A percentile compares a stretch with the other conserved stretches of the same genome.
phyloP scores from a whole-genome alignment of 2,329 filamentous ascomycete species.

The Xylaria sp. region DNA sequence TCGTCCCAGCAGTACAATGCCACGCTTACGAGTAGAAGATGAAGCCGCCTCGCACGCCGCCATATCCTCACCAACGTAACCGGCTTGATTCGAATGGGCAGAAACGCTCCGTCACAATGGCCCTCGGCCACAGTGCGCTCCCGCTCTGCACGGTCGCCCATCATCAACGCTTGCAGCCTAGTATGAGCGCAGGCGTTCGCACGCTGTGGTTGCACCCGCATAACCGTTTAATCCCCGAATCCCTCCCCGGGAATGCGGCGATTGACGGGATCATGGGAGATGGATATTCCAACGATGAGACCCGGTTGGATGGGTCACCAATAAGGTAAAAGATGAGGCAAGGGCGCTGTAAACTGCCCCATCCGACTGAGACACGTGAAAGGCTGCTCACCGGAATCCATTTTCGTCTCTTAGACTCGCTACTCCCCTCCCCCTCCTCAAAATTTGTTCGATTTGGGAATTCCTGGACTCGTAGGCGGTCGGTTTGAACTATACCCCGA shows the following conservation, averaged over 20 bases:
- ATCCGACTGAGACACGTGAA: constrained; percentile 10
- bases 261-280: constrained; percentile 24
- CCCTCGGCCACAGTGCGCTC: neutral
- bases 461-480: neutral
- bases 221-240: constrained; percentile 6
- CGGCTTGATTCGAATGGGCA: neutral
- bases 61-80: neutral
- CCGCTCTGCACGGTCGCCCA: neutral
- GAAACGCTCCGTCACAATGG: neutral
- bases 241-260: constrained; percentile 21
- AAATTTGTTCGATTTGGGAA: neutral
- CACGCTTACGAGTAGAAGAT: constrained; percentile 9
- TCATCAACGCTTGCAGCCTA: neutral
- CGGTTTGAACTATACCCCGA: neutral
- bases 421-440: neutral
- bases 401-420: constrained; percentile 3
- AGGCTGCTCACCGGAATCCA: neutral
- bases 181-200: constrained; percentile 13
- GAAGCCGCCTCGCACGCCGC: constrained; percentile 8
- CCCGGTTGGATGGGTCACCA: constrained; percentile 32
- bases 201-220: constrained; percentile 24
- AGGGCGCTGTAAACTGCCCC: constrained; percentile 2
- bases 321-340: constrained; percentile 19
- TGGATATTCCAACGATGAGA: constrained; percentile 26
- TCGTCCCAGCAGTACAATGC: neutral